Conservation (phyloP, 225 moss, liverwort and hornwort genomes). For the Physcomitrium patens region DNA sequence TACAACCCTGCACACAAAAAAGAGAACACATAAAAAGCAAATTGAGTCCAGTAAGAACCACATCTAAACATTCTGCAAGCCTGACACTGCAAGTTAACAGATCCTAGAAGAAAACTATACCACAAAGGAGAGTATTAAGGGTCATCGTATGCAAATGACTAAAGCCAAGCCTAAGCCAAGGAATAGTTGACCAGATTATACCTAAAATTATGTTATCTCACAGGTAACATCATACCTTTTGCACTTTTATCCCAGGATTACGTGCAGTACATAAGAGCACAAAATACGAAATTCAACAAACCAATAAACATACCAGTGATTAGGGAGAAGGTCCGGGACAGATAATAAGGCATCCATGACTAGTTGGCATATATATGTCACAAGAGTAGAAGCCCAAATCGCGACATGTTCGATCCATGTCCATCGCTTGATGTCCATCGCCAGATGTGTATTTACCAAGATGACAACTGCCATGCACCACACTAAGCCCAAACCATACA, state of each 20-base stretch:
- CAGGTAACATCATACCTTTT: not conserved
- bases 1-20: slow-evolving; percentile 60
- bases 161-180: slow-evolving; percentile 2
- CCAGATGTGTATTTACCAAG: slow-evolving; percentile 79
- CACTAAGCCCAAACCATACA: slow-evolving; percentile 70
- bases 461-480: slow-evolving; percentile 85
- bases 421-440: slow-evolving; percentile 87
- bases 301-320: slow-evolving; percentile 54
- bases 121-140: not conserved
- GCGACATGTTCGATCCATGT: slow-evolving; percentile 71
- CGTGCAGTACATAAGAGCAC: too few relatives aligned
- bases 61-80: slow-evolving; percentile 3
- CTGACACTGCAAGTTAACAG: not conserved
- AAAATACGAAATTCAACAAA: not conserved
- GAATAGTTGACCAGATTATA: slow-evolving; percentile 5
- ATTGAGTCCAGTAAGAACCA: slow-evolving; percentile 5
- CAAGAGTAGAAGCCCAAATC: slow-evolving; percentile 77
- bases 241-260: too few relatives aligned
- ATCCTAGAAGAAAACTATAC: not conserved
- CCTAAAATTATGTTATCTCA: not conserved
- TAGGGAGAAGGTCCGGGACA: slow-evolving; percentile 40
- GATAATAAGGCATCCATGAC: slow-evolving; percentile 56
- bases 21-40: slow-evolving; percentile 9
- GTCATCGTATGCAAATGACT: not conserved
- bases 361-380: slow-evolving; percentile 65